Evolutionary conservation across 345 rosid species (phyloP).

Genomic region (Schrenkiella parvula): DNA sequence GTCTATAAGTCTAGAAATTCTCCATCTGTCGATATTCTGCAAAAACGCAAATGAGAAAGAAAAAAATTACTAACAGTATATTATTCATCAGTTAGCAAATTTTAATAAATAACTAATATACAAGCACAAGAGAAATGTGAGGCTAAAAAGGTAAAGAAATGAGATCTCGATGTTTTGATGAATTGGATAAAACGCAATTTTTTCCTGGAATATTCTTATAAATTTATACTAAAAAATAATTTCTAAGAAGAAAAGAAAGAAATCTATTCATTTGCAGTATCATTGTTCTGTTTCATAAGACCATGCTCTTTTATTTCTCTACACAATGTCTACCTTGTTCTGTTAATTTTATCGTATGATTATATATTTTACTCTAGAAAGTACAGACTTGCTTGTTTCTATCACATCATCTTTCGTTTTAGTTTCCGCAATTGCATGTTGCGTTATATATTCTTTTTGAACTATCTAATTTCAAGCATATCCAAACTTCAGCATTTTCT

Average conservation of each 20-base stretch:
- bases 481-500: not conserved
- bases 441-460: not conserved
- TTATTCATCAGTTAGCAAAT: not conserved
- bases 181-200: not conserved
- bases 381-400: conserved; percentile 4
- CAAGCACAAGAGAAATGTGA: not conserved
- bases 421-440: not conserved
- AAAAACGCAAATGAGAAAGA: not conserved
- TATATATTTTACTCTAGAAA: not conserved
- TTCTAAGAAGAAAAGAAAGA: no score
- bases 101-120: not conserved
- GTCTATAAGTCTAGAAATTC: not conserved
- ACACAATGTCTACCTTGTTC: not conserved
- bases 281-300: not conserved
- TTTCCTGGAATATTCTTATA: not conserved
- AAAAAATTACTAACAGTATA: no score
- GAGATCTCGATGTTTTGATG: not conserved
- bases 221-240: not conserved
- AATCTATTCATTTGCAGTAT: not conserved
- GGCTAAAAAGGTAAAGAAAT: not conserved
- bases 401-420: conserved; percentile 7
- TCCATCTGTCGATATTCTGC: not conserved
- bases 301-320: not conserved
- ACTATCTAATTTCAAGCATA: not conserved
- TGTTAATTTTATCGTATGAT: not conserved